phyloP scores from a whole-genome alignment of 345 rosid species.

The Iberis pinnata region DNA sequence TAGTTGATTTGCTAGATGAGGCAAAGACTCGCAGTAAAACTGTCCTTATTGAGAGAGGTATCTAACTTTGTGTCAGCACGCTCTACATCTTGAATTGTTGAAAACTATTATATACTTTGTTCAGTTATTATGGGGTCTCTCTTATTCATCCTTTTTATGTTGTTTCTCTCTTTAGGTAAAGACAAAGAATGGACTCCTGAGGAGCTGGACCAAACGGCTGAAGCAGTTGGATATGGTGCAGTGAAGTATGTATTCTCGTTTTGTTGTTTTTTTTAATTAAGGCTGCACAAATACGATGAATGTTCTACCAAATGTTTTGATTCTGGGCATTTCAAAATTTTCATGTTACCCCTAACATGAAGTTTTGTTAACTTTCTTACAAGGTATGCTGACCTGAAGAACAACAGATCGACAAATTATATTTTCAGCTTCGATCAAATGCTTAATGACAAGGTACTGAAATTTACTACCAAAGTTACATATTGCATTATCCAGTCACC shows the following conservation, averaged over 20 bases:
- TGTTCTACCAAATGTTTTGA: not conserved
- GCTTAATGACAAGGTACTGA: constrained; percentile 68
- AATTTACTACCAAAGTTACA: not conserved
- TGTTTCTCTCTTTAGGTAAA: constrained; percentile 38
- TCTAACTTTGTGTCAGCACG: not conserved
- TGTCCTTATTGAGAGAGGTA: constrained; percentile 70
- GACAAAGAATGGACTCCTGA: constrained; percentile 61
- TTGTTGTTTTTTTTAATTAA: not conserved
- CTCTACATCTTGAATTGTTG: constrained; percentile 3
- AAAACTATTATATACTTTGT: constrained; percentile 5
- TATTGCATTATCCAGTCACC: constrained; percentile 1
- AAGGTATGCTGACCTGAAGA: constrained; percentile 81
- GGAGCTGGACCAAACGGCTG: constrained; percentile 75
- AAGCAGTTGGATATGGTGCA: constrained; percentile 90
- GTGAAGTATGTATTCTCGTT: constrained; percentile 50
- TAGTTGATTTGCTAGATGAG: constrained; percentile 83
- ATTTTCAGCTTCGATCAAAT: constrained; percentile 62
- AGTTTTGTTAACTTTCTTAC: constrained; percentile 7
- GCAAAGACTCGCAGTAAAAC: constrained; percentile 70
- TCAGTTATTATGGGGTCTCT: not conserved
- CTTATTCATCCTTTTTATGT: not conserved
- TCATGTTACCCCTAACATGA: not conserved
- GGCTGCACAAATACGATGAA: not conserved
- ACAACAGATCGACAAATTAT: constrained; percentile 55
- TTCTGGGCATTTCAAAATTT: not conserved